Evolutionary conservation across 2,329 filamentous ascomycete genomes (phyloP).

Genomic region (Aspergillus calidoustus): DNA sequence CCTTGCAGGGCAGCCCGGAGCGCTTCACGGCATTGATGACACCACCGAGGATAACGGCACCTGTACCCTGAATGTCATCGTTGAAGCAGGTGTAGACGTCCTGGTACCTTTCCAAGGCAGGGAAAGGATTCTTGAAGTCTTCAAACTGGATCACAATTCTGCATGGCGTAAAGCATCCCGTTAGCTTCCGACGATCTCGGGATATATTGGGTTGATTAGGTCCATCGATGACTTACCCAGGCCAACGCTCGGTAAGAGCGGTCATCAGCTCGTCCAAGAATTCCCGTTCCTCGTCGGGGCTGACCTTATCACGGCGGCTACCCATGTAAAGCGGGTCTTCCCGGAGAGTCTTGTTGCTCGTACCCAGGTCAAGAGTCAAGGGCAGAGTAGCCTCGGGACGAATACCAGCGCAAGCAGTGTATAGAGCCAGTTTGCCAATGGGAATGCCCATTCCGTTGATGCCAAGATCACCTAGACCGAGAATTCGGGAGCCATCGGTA

Average conservation of each 20-base stretch:
- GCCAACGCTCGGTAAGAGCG: slow-evolving; percentile 78
- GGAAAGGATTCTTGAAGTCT: slow-evolving; percentile 97
- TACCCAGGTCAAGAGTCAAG: slow-evolving; percentile 66
- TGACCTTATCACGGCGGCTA: slow-evolving; percentile 79
- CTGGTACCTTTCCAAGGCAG: slow-evolving; percentile 87
- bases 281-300: slow-evolving; percentile 77
- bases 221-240: slow-evolving; percentile 53
- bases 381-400: slow-evolving; percentile 72
- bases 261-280: slow-evolving; percentile 99
- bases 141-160: slow-evolving; percentile 88
- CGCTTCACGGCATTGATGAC: slow-evolving; percentile 78
- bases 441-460: slow-evolving; percentile 98
- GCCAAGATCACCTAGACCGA: slow-evolving; percentile 89
- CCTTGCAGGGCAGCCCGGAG: slow-evolving; percentile 80
- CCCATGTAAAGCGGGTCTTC: slow-evolving; percentile 92
- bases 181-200: slow-evolving; percentile 28
- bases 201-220: slow-evolving; percentile 16
- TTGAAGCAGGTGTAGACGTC: slow-evolving; percentile 95
- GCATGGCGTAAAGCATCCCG: slow-evolving; percentile 9
- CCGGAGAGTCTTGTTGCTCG: slow-evolving; percentile 65
- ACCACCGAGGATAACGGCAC: slow-evolving; percentile 89
- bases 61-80: slow-evolving; percentile 97
- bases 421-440: slow-evolving; percentile 93
- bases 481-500: slow-evolving; percentile 91
- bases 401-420: slow-evolving; percentile 94